Evolutionary conservation across 495 filamentous ascomycete species (phyloP), one percentile per base, ranked within the genome.

Genomic region (Amorphotheca resinae): DNA sequence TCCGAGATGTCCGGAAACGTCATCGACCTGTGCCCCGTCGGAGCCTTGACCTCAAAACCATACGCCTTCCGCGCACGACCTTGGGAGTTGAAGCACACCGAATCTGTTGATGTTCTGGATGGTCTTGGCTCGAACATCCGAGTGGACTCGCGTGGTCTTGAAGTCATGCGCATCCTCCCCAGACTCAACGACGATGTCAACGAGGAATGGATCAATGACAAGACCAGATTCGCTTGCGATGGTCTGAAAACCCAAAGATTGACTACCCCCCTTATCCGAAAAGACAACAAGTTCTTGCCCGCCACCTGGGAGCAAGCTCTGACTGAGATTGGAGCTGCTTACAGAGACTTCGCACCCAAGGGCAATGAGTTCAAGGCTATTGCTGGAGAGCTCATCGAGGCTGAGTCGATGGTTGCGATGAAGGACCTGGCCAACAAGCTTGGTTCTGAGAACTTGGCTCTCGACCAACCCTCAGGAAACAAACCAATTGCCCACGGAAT

Each of bases 171-270:
- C 41, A 72, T 98, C 42, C 56, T 93, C 14, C 91, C 91, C 12
- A 73, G 91, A 52, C 72, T 96, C 38, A 98, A 96, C 59, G 91
- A 98, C 52, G 87, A 96, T 58, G 75, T 98, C 47, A 98, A 98
- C 61, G 91, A 98, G 64, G 91, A 96, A 64, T 98, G 91, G 91
- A 95, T 98, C 57, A 89, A 95, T 57, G 91, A 98, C 68, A 98
- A 98, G 69, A 81, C 86, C 17, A 74, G 91, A 22, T 98, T 96
- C 62, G 89, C 91, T 6, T 95, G 87, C 61, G 91, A 98, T 64
- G 91, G 89, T n/a, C 66, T 98, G 47, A 88, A 81, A 72, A 95
- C 87, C 23, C 91, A 98, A 61, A 72, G 91, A 44, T 69, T 98
- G 17, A 95, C 91, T 23, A 91, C 85, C 33, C 91, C 91, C 3